Percentiles rank a stretch among this genome's conserved stretches.
These are phyloP conservation scores for Exidia glandulosa DNA, from an alignment of 768 basidiomycete genomes.

Conservation along the genomic window DNA sequence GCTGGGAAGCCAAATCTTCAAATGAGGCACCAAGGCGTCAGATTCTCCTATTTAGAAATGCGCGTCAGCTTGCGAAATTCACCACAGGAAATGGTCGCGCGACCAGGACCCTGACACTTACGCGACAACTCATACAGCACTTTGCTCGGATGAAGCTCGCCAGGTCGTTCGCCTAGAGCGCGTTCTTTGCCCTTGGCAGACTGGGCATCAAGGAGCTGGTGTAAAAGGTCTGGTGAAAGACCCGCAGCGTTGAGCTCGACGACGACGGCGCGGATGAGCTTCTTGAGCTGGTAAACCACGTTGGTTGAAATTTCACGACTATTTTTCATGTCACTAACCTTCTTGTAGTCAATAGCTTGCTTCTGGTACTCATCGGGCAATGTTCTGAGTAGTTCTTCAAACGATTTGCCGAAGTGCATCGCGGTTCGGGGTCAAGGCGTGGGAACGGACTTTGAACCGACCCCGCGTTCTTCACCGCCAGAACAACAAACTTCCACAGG, in stretches of 20 bases:
- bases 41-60: too few relatives aligned
- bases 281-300: slow-evolving; percentile 56
- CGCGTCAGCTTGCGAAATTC: too few relatives aligned
- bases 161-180: slow-evolving; percentile 5
- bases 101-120: too few relatives aligned
- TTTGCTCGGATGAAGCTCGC: slow-evolving; percentile 10
- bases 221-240: slow-evolving; percentile 29
- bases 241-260: slow-evolving; percentile 67
- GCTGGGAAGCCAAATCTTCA: slow-evolving; percentile 41
- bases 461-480: too few relatives aligned
- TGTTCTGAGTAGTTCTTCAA: slow-evolving; percentile 44
- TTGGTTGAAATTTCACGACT: too few relatives aligned
- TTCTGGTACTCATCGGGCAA: slow-evolving; percentile 69
- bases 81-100: too few relatives aligned
- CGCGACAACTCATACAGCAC: slow-evolving; percentile 50
- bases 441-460: too few relatives aligned
- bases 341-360: slow-evolving; percentile 76
- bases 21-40: slow-evolving; percentile 38
- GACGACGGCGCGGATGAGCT: slow-evolving; percentile 75
- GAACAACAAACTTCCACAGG: too few relatives aligned
- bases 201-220: slow-evolving; percentile 22
- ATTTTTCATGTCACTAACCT: slow-evolving; percentile 30
- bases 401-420: slow-evolving; percentile 72
- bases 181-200: slow-evolving; percentile 15
- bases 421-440: not conserved